Conservation (phyloP, 1,139 yeast species). For the Saccharomycopsis phalli region DNA sequence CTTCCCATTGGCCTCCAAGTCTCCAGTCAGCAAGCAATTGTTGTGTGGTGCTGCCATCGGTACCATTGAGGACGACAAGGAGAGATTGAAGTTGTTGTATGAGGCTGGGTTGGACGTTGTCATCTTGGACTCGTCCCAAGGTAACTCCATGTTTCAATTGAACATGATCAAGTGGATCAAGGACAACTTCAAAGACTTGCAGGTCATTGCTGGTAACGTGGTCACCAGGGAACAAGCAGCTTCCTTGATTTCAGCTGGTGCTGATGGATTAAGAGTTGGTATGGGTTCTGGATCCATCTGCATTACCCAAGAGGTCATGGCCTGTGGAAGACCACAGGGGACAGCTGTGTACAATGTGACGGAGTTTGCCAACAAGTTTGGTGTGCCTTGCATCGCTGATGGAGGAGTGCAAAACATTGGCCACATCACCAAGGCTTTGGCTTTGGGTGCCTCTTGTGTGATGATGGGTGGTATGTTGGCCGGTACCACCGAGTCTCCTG, state of each 20-base stretch:
- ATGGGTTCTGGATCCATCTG: slow-evolving; percentile 99
- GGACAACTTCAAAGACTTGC: slow-evolving; percentile 63
- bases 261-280: slow-evolving; percentile 97
- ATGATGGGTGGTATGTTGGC: slow-evolving; percentile 99
- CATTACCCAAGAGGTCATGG: slow-evolving; percentile 99
- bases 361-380: slow-evolving; percentile 81
- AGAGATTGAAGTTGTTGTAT: slow-evolving; percentile 74
- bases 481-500: slow-evolving; percentile 98
- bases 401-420: slow-evolving; percentile 99
- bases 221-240: slow-evolving; percentile 99
- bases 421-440: slow-evolving; percentile 92
- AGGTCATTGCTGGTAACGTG: slow-evolving; percentile 96
- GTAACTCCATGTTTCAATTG: slow-evolving; percentile 91
- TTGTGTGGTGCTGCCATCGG: slow-evolving; percentile 99
- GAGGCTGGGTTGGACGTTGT: slow-evolving; percentile 98
- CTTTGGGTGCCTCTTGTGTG: slow-evolving; percentile 93
- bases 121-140: slow-evolving; percentile 92
- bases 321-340: slow-evolving; percentile 99
- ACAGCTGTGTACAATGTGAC: slow-evolving; percentile 86
- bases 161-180: slow-evolving; percentile 92
- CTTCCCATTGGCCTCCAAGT: slow-evolving; percentile 92
- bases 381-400: slow-evolving; percentile 96
- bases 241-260: slow-evolving; percentile 87
- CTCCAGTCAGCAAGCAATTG: slow-evolving; percentile 86
- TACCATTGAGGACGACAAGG: slow-evolving; percentile 81